These are phyloP conservation scores for Cryphonectria parasitica DNA, from an alignment of 2,329 filamentous ascomycete species.

Conservation along the genomic window DNA sequence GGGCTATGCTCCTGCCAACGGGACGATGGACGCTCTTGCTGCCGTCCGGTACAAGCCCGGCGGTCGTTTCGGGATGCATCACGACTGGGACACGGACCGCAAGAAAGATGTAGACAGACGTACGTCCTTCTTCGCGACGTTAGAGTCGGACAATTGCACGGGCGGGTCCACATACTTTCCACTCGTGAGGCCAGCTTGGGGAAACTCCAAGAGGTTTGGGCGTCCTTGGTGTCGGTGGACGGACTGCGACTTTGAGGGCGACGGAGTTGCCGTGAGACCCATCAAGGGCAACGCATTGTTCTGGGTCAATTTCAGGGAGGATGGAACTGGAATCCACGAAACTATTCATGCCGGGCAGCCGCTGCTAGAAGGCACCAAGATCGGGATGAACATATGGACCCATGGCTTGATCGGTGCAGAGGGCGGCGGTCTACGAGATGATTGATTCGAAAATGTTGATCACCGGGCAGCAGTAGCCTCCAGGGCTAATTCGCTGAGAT, in stretches of 20 bases:
- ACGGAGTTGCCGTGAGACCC: background rate
- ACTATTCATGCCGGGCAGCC: constrained; percentile 5
- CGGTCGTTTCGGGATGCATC: constrained; percentile 4
- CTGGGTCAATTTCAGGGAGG: constrained; percentile 2
- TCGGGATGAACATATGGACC: constrained; percentile 62
- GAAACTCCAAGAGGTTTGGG: background rate
- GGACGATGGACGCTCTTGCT: background rate
- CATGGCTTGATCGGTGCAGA: constrained; percentile 37
- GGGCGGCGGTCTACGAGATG: constrained; percentile 4
- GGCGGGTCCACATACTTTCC: constrained; percentile 5
- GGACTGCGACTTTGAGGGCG: constrained; percentile 1
- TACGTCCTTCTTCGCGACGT: constrained; percentile 2
- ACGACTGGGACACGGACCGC: constrained; percentile 6
- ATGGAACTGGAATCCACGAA: background rate
- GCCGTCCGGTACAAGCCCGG: background rate
- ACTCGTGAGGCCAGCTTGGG: background rate
- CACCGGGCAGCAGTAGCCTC: background rate
- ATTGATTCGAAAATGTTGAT: background rate
- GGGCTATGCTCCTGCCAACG: constrained; percentile 4
- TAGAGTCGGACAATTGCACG: background rate
- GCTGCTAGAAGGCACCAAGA: constrained; percentile 49
- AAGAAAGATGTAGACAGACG: constrained; percentile 5
- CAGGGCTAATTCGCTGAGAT: background rate
- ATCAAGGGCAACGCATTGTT: constrained; percentile 7
- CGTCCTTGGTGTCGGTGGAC: background rate